Evolutionary conservation across 345 rosid species (phyloP).

Genomic region (Aethionema arabicum): DNA sequence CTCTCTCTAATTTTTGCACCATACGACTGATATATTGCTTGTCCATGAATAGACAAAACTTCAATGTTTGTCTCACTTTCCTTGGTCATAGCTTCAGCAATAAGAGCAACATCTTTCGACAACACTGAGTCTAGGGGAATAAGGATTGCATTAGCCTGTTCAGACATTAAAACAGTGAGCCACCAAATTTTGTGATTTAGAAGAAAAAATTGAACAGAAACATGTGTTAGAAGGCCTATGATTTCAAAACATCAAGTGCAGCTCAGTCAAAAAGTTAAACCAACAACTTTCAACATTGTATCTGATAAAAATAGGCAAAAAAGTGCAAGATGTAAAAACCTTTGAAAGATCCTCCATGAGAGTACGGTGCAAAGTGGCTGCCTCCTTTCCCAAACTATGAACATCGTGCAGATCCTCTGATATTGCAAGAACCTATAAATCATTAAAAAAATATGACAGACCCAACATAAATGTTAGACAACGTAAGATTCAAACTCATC

Average conservation of each 20-base stretch:
- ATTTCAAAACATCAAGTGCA: constrained; percentile 12
- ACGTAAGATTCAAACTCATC: background rate
- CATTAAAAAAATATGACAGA: constrained; percentile 30
- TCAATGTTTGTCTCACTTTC: constrained; percentile 78
- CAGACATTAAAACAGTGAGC: constrained; percentile 20
- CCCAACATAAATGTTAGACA: constrained; percentile 18
- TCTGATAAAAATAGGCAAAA: background rate
- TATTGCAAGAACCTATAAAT: constrained; percentile 73
- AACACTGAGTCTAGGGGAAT: constrained; percentile 71
- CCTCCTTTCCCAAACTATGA: constrained; percentile 83
- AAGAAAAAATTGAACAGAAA: constrained; percentile 5
- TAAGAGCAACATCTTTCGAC: constrained; percentile 83
- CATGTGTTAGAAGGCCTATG: background rate
- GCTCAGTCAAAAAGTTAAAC: background rate
- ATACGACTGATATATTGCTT: constrained; percentile 88
- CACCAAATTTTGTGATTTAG: constrained; percentile 19
- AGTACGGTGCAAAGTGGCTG: constrained; percentile 63
- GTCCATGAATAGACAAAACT: constrained; percentile 84
- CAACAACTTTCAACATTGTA: constrained; percentile 8
- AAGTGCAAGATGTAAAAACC: constrained; percentile 45
- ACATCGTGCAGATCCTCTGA: constrained; percentile 91
- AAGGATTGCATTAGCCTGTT: constrained; percentile 76
- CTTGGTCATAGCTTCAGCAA: constrained; percentile 72
- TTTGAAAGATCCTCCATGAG: constrained; percentile 79
- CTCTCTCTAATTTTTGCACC: constrained; percentile 72